Evolutionary conservation across 1,284 basidiomycete species (phyloP).

Genomic region (Pascua sp.): DNA sequence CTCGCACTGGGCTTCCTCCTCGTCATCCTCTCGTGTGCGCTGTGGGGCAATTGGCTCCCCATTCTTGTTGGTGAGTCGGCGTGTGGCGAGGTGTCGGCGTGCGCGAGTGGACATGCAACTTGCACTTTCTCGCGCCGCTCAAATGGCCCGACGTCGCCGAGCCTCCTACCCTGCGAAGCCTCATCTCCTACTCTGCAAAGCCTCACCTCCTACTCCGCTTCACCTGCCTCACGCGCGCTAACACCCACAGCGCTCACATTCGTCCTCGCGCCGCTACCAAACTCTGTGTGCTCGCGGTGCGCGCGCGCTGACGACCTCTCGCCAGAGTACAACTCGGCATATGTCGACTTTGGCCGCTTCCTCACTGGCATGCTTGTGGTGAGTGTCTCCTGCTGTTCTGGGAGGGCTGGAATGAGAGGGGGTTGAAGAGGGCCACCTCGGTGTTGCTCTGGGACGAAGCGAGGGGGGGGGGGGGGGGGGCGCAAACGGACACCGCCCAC

Average conservation of each 20-base stretch:
- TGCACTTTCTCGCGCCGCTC: background rate
- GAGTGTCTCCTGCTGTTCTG: constrained; percentile 14
- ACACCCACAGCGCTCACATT: constrained; percentile 75
- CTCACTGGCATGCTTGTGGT: constrained; percentile 86
- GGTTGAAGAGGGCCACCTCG: background rate
- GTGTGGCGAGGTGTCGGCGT: background rate
- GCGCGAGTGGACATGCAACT: background rate
- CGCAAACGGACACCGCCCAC: too few species aligned
- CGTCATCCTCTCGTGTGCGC: constrained; percentile 94
- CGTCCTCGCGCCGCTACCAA: constrained; percentile 91
- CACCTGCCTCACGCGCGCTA: background rate
- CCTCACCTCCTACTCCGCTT: background rate
- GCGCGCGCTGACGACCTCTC: constrained; percentile 56
- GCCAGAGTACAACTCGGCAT: constrained; percentile 58
- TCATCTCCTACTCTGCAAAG: too few species aligned
- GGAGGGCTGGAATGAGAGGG: too few species aligned
- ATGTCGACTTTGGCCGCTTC: constrained; percentile 91
- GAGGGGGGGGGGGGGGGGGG: background rate
- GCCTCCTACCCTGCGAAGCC: too few species aligned
- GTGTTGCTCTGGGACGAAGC: background rate
- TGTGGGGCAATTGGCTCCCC: constrained; percentile 96
- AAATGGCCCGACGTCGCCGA: too few species aligned
- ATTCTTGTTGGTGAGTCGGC: constrained; percentile 80
- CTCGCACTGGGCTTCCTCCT: constrained; percentile 94
- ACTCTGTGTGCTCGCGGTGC: constrained; percentile 64